Evolutionary conservation across 345 rosid species (phyloP).

Genomic region (Raphanus sativus): DNA sequence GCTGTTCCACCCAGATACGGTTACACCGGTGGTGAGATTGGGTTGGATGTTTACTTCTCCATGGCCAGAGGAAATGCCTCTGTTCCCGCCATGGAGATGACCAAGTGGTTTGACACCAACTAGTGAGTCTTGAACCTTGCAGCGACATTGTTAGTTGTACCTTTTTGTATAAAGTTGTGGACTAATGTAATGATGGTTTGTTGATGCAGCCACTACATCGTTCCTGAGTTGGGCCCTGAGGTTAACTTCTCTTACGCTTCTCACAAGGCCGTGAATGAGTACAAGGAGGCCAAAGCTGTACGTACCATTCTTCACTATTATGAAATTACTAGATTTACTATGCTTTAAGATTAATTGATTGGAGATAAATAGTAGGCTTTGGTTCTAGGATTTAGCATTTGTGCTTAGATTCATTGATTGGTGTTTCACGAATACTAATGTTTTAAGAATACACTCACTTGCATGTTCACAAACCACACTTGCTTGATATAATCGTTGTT

Average conservation of each 20-base stretch:
- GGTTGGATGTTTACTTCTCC: slow-evolving; percentile 78
- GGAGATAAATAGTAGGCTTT: not conserved
- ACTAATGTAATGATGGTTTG: slow-evolving; percentile 2
- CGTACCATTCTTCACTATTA: slow-evolving; percentile 35
- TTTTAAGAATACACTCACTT: not conserved
- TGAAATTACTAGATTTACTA: not conserved
- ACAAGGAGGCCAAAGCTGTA: slow-evolving; percentile 94
- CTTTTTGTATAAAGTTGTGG: not conserved
- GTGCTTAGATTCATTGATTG: not conserved
- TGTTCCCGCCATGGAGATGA: slow-evolving; percentile 99
- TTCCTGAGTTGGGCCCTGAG: slow-evolving; percentile 95
- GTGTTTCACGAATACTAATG: slow-evolving; percentile 1
- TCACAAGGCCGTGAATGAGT: slow-evolving; percentile 92
- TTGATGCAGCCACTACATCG: slow-evolving; percentile 81
- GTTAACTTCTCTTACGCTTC: slow-evolving; percentile 88
- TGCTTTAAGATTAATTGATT: not conserved
- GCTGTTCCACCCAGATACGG: slow-evolving; percentile 92
- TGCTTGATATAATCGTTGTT: not conserved
- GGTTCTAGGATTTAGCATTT: not conserved
- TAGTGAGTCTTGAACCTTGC: slow-evolving; percentile 64
- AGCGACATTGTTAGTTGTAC: not conserved
- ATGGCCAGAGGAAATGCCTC: slow-evolving; percentile 99
- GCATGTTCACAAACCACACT: not conserved
- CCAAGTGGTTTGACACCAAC: slow-evolving; percentile 99
- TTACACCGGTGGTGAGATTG: slow-evolving; percentile 88